Conservation (phyloP, 2,329 filamentous ascomycete genomes). For the Ascosphaera apis region DNA sequence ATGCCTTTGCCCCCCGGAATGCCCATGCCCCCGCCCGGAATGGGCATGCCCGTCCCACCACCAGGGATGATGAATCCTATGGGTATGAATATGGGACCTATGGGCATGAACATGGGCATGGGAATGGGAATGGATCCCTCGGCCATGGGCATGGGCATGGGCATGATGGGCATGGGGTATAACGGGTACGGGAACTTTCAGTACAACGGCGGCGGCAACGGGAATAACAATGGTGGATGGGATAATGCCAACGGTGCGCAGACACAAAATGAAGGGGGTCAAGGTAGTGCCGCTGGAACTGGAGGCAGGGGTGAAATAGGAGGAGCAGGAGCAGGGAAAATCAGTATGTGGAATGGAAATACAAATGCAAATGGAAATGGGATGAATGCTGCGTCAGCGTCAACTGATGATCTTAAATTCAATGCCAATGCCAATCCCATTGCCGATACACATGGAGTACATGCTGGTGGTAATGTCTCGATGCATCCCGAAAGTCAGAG, state of each 20-base stretch:
- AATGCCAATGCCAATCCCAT: constrained; percentile 62
- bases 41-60: constrained; percentile 26
- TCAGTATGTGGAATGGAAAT: constrained; percentile 9
- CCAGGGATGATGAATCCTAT: constrained; percentile 54
- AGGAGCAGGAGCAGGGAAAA: constrained; percentile 58
- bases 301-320: constrained; percentile 38
- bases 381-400: constrained; percentile 67
- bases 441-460: constrained; percentile 50
- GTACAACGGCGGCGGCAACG: too few species aligned
- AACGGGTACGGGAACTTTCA: too few species aligned
- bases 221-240: too few species aligned
- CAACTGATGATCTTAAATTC: too few species aligned
- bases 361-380: constrained; percentile 39
- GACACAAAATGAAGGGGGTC: too few species aligned
- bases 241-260: too few species aligned
- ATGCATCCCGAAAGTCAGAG: constrained; percentile 65
- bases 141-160: constrained; percentile 30
- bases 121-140: constrained; percentile 8
- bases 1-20: constrained; percentile 33
- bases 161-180: constrained; percentile 35
- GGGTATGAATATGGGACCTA: constrained; percentile 41
- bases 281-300: too few species aligned
- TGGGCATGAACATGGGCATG: constrained; percentile 49
- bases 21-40: constrained; percentile 45
- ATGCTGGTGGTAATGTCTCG: constrained; percentile 45